phyloP scores from a whole-genome alignment of 192 early-diverging fungal genomes.

The Phycomyces nitens region DNA sequence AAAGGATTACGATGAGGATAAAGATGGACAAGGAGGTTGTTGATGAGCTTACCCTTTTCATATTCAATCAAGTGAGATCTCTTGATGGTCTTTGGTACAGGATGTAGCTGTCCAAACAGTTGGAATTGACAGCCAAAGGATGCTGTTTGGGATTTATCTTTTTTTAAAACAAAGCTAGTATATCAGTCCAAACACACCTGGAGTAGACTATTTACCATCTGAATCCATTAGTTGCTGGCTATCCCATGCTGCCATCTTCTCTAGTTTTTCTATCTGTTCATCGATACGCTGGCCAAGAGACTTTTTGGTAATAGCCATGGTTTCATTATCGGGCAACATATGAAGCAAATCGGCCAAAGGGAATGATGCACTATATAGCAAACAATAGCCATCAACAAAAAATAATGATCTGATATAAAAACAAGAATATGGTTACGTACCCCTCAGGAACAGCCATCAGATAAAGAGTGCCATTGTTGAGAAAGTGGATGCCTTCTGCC shows the following conservation, averaged over 20 bases:
- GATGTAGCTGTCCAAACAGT: slow-evolving; percentile 47
- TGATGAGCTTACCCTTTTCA: slow-evolving; percentile 38
- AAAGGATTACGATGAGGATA: background rate
- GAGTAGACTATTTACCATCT: slow-evolving; percentile 25
- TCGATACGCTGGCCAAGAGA: slow-evolving; percentile 39
- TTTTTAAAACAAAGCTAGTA: too few species aligned
- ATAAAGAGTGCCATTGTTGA: slow-evolving; percentile 50
- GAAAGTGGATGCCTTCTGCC: slow-evolving; percentile 49
- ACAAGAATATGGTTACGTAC: slow-evolving; percentile 17
- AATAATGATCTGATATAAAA: background rate
- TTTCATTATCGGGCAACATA: slow-evolving; percentile 41
- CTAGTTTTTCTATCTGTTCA: slow-evolving; percentile 34
- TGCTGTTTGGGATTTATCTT: background rate
- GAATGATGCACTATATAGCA: slow-evolving; percentile 23
- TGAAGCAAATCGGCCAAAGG: slow-evolving; percentile 40
- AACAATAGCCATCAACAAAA: background rate
- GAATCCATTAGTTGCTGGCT: slow-evolving; percentile 16
- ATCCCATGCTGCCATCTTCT: slow-evolving; percentile 17
- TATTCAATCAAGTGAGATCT: slow-evolving; percentile 39
- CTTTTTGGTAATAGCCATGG: slow-evolving; percentile 24
- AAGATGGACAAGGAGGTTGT: background rate
- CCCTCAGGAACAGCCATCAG: slow-evolving; percentile 44
- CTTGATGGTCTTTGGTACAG: slow-evolving; percentile 36
- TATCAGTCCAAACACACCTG: background rate
- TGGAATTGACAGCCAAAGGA: slow-evolving; percentile 39